phyloP scores from a whole-genome alignment of 140 eudicot species.

The Oenanthe javanica region DNA sequence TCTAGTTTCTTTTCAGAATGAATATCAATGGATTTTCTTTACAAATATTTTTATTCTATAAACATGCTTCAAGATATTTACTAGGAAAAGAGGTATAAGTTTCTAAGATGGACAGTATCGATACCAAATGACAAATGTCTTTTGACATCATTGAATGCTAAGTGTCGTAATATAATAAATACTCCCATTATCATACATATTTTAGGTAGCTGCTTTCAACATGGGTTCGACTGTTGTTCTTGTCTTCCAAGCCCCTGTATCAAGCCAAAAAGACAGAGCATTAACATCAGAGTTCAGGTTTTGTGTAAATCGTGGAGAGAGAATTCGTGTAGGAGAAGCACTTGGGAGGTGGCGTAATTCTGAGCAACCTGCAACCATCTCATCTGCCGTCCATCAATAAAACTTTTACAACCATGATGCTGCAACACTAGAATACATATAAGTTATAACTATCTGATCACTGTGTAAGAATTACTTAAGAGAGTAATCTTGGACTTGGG shows the following conservation, averaged over 20 bases:
- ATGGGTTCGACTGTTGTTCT: conserved; percentile 97
- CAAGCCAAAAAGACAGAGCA: conserved; percentile 20
- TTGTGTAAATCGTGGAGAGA: conserved; percentile 65
- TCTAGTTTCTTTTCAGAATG: background rate
- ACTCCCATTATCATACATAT: background rate
- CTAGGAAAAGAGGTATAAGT: background rate
- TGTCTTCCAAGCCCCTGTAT: conserved; percentile 75
- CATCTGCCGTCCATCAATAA: background rate
- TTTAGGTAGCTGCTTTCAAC: conserved; percentile 87
- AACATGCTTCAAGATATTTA: no score
- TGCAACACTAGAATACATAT: background rate
- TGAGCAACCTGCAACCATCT: conserved; percentile 10
- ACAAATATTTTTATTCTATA: background rate
- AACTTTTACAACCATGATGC: background rate
- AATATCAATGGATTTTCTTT: background rate
- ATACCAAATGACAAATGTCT: background rate
- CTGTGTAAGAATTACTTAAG: background rate
- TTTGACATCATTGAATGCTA: background rate
- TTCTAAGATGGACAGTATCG: background rate
- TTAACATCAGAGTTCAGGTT: conserved; percentile 59
- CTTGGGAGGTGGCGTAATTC: conserved; percentile 56
- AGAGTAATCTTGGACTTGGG: background rate
- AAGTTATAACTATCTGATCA: background rate
- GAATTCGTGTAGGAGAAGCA: conserved; percentile 79
- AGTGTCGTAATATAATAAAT: background rate